Percentiles rank a stretch among this genome's conserved stretches.
These are phyloP conservation scores for Diplodia mutila DNA, from an alignment of 2,329 filamentous ascomycete species.

Conservation along the genomic window DNA sequence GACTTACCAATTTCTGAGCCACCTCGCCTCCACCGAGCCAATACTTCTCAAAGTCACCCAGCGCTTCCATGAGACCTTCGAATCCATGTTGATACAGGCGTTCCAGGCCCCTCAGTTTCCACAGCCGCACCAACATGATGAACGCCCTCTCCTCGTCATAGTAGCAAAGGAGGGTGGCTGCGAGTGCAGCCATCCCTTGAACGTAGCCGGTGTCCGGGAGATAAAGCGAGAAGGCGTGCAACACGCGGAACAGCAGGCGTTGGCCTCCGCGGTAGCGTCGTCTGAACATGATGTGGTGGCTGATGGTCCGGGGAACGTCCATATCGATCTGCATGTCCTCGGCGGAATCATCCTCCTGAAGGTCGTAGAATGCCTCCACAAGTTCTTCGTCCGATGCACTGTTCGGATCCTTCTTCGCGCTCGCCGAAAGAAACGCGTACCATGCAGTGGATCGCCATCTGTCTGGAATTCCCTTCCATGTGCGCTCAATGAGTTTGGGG, in stretches of 20 bases:
- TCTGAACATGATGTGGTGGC: constrained; percentile 95
- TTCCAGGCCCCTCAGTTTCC: constrained; percentile 84
- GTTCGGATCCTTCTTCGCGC: constrained; percentile 61
- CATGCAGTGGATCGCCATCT: constrained; percentile 91
- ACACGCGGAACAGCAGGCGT: constrained; percentile 84
- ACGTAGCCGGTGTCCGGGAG: constrained; percentile 93
- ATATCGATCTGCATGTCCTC: constrained; percentile 98
- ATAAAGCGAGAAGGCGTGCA: constrained; percentile 90
- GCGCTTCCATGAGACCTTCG: constrained; percentile 79
- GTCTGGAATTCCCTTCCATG: constrained; percentile 98
- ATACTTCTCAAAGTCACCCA: constrained; percentile 80
- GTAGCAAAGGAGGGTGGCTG: constrained; percentile 91
- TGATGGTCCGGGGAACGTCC: constrained; percentile 94
- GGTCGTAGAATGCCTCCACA: constrained; percentile 69
- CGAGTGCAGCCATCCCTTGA: constrained; percentile 94
- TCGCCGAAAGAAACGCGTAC: constrained; percentile 86
- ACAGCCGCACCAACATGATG: constrained; percentile 94
- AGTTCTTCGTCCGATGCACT: constrained; percentile 67
- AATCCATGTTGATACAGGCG: constrained; percentile 84
- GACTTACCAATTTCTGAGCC: constrained; percentile 75
- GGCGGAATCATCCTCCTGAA: constrained; percentile 74
- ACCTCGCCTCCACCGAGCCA: constrained; percentile 82
- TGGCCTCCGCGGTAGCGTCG: constrained; percentile 86
- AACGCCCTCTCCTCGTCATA: constrained; percentile 95
- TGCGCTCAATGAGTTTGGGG: constrained; percentile 80